Evolutionary conservation across 225 moss, liverwort and hornwort species (phyloP), one percentile per base, ranked within the genome.

Genomic region (Physcomitrium patens): DNA sequence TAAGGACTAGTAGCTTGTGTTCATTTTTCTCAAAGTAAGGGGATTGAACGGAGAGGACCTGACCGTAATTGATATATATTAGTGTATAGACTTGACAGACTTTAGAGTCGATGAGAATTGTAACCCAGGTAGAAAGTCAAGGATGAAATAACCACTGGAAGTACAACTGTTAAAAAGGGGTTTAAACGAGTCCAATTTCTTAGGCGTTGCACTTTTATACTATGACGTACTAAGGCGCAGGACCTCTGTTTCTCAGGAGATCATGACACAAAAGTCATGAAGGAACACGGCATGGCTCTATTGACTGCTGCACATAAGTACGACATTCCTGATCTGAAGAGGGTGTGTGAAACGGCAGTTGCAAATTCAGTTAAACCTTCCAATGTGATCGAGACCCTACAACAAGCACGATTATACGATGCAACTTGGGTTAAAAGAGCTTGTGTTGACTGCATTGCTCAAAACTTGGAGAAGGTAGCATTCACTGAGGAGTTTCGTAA

Each of bases 251-350:
- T 82, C 53, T 72, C 82, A 91, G 89, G 89, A 47, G 86, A 89
- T 57, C 84, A 86, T 67, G 91, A 91, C 54, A 78, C 85, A 22
- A 85, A 87, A 82, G 84, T 79, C 5, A 87, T 91, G 89, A 82
- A 89, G 81, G 89, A 89, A 83, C 89, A 87, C 78, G 89, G 86
- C 50, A 89, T 91, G 91, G 86, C 89, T 28, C 81, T 89, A 13
- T 81, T 89, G 37, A 89, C 83, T 79, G 89, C 87, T 64, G 89
- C 91, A 63, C 91, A 91, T 51, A 91, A 89, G 76, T 91, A 91
- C 50, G 91, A 91, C 68, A 91, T 91, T 53, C 87, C 89, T 28
- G 89, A 89, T 28, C 81, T 91, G 45, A 91, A 91, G 62, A 85
- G 73, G 67, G 89, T 89, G 41, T 91, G 91, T 69, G 89, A 91